phyloP scores from a whole-genome alignment of 371 early-diverging fungal species.

The Apophysomyces trapeziformis region DNA sequence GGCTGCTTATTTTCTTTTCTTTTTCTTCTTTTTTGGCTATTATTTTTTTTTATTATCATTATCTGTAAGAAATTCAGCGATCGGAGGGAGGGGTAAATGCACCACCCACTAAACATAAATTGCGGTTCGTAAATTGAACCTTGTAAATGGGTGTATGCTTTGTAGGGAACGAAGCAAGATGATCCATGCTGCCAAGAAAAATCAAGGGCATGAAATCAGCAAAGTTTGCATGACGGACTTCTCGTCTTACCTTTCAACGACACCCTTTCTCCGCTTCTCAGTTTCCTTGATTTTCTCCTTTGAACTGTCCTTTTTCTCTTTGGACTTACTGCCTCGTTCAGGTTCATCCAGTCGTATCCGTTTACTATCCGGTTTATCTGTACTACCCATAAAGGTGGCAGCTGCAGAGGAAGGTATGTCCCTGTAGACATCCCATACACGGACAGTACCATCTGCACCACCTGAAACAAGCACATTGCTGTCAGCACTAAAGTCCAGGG shows the following conservation, averaged over 20 bases:
- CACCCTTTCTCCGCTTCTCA: slow-evolving; percentile 29
- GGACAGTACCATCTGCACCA: slow-evolving; percentile 91
- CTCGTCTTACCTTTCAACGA: slow-evolving; percentile 33
- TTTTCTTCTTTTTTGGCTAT: not conserved
- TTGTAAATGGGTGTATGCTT: slow-evolving; percentile 93
- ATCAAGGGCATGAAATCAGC: not conserved
- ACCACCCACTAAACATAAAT: slow-evolving; percentile 78
- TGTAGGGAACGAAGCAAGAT: slow-evolving; percentile 85
- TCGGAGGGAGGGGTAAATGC: slow-evolving; percentile 40
- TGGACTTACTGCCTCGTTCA: slow-evolving; percentile 17
- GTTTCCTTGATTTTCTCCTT: slow-evolving; percentile 24
- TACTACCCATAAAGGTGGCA: slow-evolving; percentile 1
- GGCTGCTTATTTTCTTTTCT: not conserved
- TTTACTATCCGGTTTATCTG: slow-evolving; percentile 22
- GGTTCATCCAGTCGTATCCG: slow-evolving; percentile 27
- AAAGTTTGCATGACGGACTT: not conserved
- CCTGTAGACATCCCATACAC: slow-evolving; percentile 92
- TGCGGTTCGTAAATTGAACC: slow-evolving; percentile 91
- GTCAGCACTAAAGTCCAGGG: slow-evolving; percentile 85
- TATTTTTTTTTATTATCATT: not conserved
- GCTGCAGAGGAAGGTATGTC: slow-evolving; percentile 28
- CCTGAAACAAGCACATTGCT: slow-evolving; percentile 88
- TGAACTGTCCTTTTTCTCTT: slow-evolving; percentile 4
- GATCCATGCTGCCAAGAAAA: slow-evolving; percentile 48
- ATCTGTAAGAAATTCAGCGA: slow-evolving; percentile 23